phyloP scores from a whole-genome alignment of 192 early-diverging fungal genomes.

The Backusella mclennaniae region DNA sequence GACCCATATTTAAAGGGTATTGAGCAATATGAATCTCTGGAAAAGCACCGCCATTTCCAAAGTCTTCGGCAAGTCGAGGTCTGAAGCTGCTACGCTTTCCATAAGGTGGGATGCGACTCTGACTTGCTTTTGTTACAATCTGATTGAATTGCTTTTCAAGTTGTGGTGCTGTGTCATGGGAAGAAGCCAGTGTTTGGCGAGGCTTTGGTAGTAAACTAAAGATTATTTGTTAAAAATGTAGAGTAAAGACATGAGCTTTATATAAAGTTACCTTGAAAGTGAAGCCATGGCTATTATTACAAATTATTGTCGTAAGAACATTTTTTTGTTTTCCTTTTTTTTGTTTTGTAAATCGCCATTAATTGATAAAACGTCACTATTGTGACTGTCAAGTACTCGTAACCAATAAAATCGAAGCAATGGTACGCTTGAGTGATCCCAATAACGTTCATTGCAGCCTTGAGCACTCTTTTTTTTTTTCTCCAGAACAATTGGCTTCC shows the following conservation, averaged over 20 bases:
- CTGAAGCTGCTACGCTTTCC: constrained; percentile 77
- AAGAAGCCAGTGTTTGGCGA: constrained; percentile 22
- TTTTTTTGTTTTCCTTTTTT: neutral
- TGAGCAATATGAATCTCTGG: constrained; percentile 92
- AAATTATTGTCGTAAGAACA: neutral
- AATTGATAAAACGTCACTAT: neutral
- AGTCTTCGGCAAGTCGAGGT: constrained; percentile 81
- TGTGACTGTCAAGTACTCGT: neutral
- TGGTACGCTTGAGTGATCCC: neutral
- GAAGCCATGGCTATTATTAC: constrained; percentile 10
- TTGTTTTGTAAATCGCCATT: neutral
- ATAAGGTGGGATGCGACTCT: constrained; percentile 62
- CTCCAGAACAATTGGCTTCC: no score
- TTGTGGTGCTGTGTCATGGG: constrained; percentile 19
- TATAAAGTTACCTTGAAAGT: constrained; percentile 15
- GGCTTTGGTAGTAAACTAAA: constrained; percentile 46
- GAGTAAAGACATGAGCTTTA: neutral
- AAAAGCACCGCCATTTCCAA: constrained; percentile 96
- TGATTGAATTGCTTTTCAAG: constrained; percentile 37
- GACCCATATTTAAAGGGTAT: constrained; percentile 95
- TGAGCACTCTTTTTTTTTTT: neutral
- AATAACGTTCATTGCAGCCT: neutral
- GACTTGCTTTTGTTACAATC: constrained; percentile 18
- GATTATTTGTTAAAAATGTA: neutral
- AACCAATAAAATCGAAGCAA: neutral